Evolutionary conservation across 495 filamentous ascomycete species (phyloP), one percentile per base, ranked within the genome.

Genomic region (Aspergillus bridgeri): DNA sequence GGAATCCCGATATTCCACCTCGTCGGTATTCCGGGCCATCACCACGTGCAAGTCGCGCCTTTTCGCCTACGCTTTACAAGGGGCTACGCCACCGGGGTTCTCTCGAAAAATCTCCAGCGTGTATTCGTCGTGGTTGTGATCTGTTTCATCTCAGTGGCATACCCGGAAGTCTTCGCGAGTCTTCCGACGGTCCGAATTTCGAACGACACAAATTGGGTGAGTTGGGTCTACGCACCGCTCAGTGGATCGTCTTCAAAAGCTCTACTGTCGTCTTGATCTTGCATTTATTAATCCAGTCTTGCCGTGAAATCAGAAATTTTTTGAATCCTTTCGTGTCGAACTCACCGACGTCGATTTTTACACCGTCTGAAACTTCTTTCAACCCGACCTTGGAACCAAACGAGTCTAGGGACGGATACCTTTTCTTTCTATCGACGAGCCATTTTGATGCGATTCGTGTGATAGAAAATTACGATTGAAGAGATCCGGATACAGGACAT

Each of bases 381-480:
- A 19, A 20, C 27, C n/a, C 33, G 53, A 58, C 42, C 19, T 56
- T 50, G 20, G 23, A 49, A 38, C 50, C 33, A 49, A 49, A 27
- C 29, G 47, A 55, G 13, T 11, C 33, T 13, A 38, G 33, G 33
- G 33, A 38, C 13, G 33, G 3, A 38, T 27, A 15, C 8, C 29
- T 33, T 15, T 11, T 38, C 9, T 38, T 38, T 38, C 33, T 38
- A 38, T 38, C 33, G 7, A 15, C 33, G 33, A 38, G 33, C 33
- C 11, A 38, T 2, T 38, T 38, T 15, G 52, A 72, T 73, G 72
- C 71, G 61, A 70, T 68, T 60, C 48, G 69, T 59, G 66, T 57
- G 65, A 51, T 69, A 73, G 56, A 64, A 45, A 19, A 18, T 52
- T 49, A n/a, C 21, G 56, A 24, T 43, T 43, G 49, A 38, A 55